Conservation (phyloP, 768 basidiomycete genomes). For the Hemileccinum rubropunctum region DNA sequence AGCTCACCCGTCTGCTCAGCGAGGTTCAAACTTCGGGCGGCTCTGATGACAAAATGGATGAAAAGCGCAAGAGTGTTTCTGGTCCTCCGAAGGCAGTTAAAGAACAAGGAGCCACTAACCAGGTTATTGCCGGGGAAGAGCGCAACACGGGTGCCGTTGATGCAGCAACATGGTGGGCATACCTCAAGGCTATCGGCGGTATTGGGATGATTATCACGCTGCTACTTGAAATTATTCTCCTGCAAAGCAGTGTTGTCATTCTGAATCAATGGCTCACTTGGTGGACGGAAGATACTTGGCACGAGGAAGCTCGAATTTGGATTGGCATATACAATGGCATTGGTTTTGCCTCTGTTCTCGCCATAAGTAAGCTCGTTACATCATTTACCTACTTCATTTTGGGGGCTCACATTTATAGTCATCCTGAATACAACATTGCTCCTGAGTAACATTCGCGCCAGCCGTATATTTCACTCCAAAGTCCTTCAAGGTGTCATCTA, state of each 20-base stretch:
- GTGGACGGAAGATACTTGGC: slow-evolving; percentile 27
- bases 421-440: slow-evolving; percentile 24
- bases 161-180: slow-evolving; percentile 29
- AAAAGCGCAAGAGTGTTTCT: slow-evolving; percentile 20
- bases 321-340: slow-evolving; percentile 31
- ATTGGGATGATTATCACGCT: slow-evolving; percentile 16
- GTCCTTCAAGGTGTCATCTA: slow-evolving; percentile 22
- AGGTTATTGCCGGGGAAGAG: slow-evolving; percentile 26
- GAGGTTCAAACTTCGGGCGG: slow-evolving; percentile 16
- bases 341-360: slow-evolving; percentile 15
- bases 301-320: slow-evolving; percentile 25
- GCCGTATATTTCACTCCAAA: slow-evolving; percentile 25
- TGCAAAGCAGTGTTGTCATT: slow-evolving; percentile 25
- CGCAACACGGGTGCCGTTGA: slow-evolving; percentile 23
- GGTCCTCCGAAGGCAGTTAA: slow-evolving; percentile 11
- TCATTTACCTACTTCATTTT: background rate
- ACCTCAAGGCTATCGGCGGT: slow-evolving; percentile 31
- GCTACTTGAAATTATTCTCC: slow-evolving; percentile 16
- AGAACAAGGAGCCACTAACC: slow-evolving; percentile 8
- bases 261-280: slow-evolving; percentile 31
- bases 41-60: slow-evolving; percentile 9
- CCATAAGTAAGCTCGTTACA: slow-evolving; percentile 14
- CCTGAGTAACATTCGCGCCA: slow-evolving; percentile 27
- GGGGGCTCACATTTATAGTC: slow-evolving; percentile 14
- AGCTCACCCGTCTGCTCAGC: slow-evolving; percentile 25